These are phyloP conservation scores for Penicillium roqueforti DNA, from an alignment of 495 filamentous ascomycete species.

Conservation along the genomic window DNA sequence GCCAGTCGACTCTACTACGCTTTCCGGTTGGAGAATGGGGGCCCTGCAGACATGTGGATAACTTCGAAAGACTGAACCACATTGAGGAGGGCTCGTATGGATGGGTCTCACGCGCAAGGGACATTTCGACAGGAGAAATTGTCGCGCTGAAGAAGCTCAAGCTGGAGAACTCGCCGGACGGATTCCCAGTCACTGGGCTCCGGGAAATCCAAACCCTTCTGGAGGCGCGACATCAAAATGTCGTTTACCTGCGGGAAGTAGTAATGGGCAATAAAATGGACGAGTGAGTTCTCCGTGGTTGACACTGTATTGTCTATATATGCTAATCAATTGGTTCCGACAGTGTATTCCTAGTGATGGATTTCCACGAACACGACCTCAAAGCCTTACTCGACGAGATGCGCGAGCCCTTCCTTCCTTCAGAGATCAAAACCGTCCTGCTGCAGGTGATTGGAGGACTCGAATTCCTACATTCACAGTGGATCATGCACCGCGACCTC, in stretches of 20 bases:
- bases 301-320: neutral
- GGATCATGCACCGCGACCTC: constrained; percentile 94
- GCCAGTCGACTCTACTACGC: constrained; percentile 53
- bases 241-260: constrained; percentile 78
- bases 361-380: constrained; percentile 97
- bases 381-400: constrained; percentile 91
- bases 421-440: constrained; percentile 88
- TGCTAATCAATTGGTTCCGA: constrained; percentile 17
- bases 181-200: constrained; percentile 87
- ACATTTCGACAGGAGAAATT: constrained; percentile 74
- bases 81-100: constrained; percentile 98
- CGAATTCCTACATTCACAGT: constrained; percentile 80
- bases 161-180: constrained; percentile 77
- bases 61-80: constrained; percentile 89
- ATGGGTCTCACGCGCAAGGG: constrained; percentile 82
- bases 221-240: constrained; percentile 63
- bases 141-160: constrained; percentile 95
- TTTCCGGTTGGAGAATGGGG: constrained; percentile 68
- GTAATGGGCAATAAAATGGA: constrained; percentile 78
- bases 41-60: constrained; percentile 75
- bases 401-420: constrained; percentile 88
- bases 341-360: constrained; percentile 93
- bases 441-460: constrained; percentile 78
- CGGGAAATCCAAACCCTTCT: constrained; percentile 78
- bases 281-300: constrained; percentile 51